Conservation (phyloP, 805 yeast species). For the Blastobotrys mokoenaii region DNA sequence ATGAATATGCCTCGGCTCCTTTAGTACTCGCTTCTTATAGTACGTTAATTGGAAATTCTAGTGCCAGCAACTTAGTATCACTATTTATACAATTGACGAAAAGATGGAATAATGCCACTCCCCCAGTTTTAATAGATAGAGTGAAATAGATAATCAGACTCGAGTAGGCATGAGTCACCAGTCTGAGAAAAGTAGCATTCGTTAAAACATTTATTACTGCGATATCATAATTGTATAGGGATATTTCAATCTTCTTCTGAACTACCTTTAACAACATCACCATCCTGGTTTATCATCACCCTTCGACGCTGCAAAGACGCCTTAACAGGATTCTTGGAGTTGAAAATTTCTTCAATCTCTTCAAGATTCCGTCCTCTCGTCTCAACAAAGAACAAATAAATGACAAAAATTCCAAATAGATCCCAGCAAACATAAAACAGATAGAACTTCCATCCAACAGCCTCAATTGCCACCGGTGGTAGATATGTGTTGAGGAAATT, state of each 20-base stretch:
- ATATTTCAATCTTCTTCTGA: not conserved
- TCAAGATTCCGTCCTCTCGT: conserved; percentile 72
- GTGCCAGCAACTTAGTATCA: too few species aligned
- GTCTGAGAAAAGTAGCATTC: too few species aligned
- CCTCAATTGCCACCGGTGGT: conserved; percentile 24
- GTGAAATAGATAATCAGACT: too few species aligned
- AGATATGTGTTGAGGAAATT: conserved; percentile 21
- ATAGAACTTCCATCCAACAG: conserved; percentile 26
- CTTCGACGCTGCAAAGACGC: conserved; percentile 9
- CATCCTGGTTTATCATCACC: not conserved
- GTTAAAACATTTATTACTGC: too few species aligned
- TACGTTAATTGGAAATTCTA: too few species aligned
- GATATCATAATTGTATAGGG: too few species aligned
- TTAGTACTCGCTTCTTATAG: too few species aligned
- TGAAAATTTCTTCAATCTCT: conserved; percentile 58
- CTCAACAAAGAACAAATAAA: conserved; percentile 61
- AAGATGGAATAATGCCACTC: too few species aligned
- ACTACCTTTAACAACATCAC: not conserved
- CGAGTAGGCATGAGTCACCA: too few species aligned
- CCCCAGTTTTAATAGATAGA: too few species aligned
- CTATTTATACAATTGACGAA: too few species aligned
- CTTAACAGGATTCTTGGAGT: conserved; percentile 9
- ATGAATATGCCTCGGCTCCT: too few species aligned
- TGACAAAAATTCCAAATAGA: conserved; percentile 30
- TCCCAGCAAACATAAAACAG: conserved; percentile 27